Base-by-base conservation (phyloP, 805 yeast genomes). In the Candida vaughaniae region DNA sequence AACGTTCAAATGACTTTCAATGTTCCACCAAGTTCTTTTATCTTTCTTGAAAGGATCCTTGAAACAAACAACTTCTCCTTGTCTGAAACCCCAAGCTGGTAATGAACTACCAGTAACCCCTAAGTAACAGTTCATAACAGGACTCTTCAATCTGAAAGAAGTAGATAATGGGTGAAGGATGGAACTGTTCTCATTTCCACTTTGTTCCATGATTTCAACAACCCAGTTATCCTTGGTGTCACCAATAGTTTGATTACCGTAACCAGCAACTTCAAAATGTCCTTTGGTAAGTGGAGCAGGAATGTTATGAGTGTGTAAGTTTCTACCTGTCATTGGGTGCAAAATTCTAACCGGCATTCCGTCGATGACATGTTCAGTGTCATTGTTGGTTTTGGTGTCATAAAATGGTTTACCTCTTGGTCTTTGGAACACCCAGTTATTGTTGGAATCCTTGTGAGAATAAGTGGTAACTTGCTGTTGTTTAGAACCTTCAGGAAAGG, bases 11-110 rank as follows among this genome's bases (percentile, higher is more conserved):
- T 85, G 88, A 49, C 72, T 71, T 61, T 85, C 95, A 43, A 85
- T 72, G 59, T 84, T 85, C 93, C 93, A 85, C 91, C 93, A 85
- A 14, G 90, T 84, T 52, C 91, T 71, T 67, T 85, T 85, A 56
- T 85, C 95, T 60, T 85, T 80, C 30, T 55, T 66, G 60, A 80
- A 84, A 25, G 88, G 80, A 43, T 69, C 61, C 48, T 75, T 78
- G 58, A 70, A 62, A 66, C 99, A 93, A 1, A 81, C 82, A 46
- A 93, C 91, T 68, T 93, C 99, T 45, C 96, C 95, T 70, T 93
- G 99, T 58, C 88, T 78, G 76, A 91, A 93, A 15, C 99, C 99
- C 99, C 99, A 93, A 12, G 79, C 80, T 14, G 99, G 99, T 55
- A 90, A 80, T 16, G 77, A 58, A 47, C 69, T 65, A 30, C 96